These are phyloP conservation scores for Phytopythium oedochilum DNA, from an alignment of 352 stramenopile genomes.

Conservation along the genomic window DNA sequence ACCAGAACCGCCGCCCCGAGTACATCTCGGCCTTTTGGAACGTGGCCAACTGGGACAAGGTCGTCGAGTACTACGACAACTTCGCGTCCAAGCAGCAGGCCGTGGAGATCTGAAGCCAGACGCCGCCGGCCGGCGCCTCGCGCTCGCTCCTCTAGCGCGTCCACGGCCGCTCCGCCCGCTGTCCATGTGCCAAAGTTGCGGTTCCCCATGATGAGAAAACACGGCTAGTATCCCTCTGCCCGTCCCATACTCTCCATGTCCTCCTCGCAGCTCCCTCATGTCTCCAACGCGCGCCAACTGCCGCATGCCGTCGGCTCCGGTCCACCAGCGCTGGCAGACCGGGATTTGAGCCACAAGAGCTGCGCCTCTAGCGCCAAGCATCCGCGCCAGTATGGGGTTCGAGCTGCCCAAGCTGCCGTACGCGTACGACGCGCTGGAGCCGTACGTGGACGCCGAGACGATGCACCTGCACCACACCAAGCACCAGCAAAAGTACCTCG, in stretches of 20 bases:
- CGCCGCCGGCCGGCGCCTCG: conserved; percentile 6
- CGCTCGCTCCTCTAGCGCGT: conserved; percentile 11
- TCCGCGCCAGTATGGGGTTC: too few species aligned
- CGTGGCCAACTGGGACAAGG: conserved; percentile 95
- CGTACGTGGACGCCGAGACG: conserved; percentile 84
- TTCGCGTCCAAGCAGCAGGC: conserved; percentile 83
- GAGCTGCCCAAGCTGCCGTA: conserved; percentile 79
- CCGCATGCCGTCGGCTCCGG: not conserved
- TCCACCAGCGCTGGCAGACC: too few species aligned
- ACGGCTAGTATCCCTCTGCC: not conserved
- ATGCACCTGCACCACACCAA: conserved; percentile 93
- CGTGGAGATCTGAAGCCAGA: conserved; percentile 74
- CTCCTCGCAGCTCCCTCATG: not conserved
- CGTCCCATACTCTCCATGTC: not conserved
- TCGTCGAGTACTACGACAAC: conserved; percentile 90
- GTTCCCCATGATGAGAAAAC: not conserved
- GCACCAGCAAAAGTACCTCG: conserved; percentile 88
- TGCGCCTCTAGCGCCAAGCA: too few species aligned
- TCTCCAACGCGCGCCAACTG: not conserved
- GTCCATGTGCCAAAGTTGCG: too few species aligned
- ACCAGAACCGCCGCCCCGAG: conserved; percentile 94
- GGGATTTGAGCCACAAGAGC: too few species aligned
- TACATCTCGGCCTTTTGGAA: conserved; percentile 99
- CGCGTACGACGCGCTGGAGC: conserved; percentile 85
- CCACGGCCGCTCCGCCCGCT: not conserved